Evolutionary conservation across 495 filamentous ascomycete species (phyloP), one percentile per base, ranked within the genome.

Genomic region (Copromyces sp.): DNA sequence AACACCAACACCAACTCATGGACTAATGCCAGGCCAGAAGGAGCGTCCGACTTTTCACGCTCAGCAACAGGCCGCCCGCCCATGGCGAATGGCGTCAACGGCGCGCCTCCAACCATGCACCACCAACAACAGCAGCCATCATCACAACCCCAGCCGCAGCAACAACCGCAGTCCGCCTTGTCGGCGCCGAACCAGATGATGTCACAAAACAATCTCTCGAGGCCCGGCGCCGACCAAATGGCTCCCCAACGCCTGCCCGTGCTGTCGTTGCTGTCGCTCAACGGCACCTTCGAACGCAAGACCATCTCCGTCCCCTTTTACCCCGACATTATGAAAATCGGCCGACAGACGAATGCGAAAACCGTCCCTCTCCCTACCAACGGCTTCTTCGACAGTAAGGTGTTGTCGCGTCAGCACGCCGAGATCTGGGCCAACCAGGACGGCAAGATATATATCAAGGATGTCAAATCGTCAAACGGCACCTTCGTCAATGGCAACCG

Each of bases 401-500:
- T 99, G 42, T 87, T 99, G 16, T 98, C 95, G 41, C 86, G 95
- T 73, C 94, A 97, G 80, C 95, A 99, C 82, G 95, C 95, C 17
- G 95, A 99, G 74, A 89, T 98, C 20, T 99, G 93, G 93, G 95
- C 95, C 32, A 94, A 98, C 69, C 87, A 90, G 71, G 87, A 86
- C 74, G 95, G 95, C 16, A 97, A 95, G 78, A 90, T 99, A 70
- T 98, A 90, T 89, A 98, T 99, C 76, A 90, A 94, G 41, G 95
- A 99, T 82, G 91, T 99, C 74, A 98, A 97, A 80, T 98, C 95
- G 4, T 98, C 95, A 3, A 99, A 99, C 77, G 95, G 95, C 47
- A 99, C 95, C 1, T 99, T 99, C 81, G 94, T 99, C 70, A 99
- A 98, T 73, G 94, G 93, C n/a, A 86, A 90, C 20, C 89, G 95